Percentiles rank a stretch among this genome's conserved stretches.
Evolutionary conservation across 345 rosid genomes (phyloP).

Genomic region (Salix purpurea): DNA sequence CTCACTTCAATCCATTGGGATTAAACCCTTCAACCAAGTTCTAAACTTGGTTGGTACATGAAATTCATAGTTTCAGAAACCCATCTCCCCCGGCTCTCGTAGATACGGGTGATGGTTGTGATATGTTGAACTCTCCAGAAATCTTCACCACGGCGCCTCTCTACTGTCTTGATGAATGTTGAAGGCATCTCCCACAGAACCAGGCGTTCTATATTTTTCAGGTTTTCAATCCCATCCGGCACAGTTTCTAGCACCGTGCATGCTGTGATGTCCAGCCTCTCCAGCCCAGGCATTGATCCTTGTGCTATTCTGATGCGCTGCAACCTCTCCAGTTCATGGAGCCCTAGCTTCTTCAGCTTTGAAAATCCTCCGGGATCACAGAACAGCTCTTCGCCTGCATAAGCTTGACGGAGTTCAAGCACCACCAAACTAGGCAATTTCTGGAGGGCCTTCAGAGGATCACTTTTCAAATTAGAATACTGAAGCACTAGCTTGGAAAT

Average conservation of each 20-base stretch:
- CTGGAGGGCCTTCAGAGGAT: slow-evolving; percentile 1
- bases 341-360: background rate
- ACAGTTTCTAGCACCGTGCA: too few species aligned
- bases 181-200: slow-evolving; percentile 3
- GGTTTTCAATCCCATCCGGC: background rate
- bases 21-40: too few species aligned
- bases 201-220: background rate
- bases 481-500: slow-evolving; percentile 6
- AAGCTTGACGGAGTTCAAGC: slow-evolving; percentile 9
- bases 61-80: background rate
- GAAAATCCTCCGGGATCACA: background rate
- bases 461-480: slow-evolving; percentile 1
- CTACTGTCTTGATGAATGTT: background rate
- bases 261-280: too few species aligned
- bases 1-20: too few species aligned
- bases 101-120: background rate
- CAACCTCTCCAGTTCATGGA: background rate
- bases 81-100: background rate
- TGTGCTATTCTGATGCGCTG: too few species aligned
- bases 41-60: too few species aligned
- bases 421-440: slow-evolving; percentile 1
- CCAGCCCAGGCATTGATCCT: too few species aligned
- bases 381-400: slow-evolving; percentile 1
- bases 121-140: slow-evolving; percentile 8
- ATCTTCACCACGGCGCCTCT: background rate